Evolutionary conservation across 2,329 filamentous ascomycete genomes (phyloP).

Genomic region (Emergomyces orientalis): DNA sequence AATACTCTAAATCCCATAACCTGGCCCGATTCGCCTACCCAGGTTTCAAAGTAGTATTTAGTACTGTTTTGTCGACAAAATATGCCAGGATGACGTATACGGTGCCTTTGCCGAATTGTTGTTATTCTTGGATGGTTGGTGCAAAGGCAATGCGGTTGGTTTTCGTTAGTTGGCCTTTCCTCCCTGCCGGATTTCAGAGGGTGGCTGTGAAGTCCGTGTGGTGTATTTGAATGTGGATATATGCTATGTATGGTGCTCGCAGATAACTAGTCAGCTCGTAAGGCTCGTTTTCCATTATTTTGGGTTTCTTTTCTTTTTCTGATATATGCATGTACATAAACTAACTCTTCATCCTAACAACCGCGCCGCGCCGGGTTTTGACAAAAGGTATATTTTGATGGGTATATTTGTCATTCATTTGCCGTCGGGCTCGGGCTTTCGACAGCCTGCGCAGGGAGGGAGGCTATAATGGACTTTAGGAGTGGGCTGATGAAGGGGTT

Average conservation of each 20-base stretch:
- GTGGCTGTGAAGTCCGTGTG: background rate
- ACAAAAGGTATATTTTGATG: background rate
- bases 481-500: background rate
- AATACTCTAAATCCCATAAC: background rate
- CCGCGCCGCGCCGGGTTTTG: slow-evolving; percentile 3
- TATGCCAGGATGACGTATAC: slow-evolving; percentile 1
- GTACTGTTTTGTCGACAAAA: background rate
- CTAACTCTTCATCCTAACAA: background rate
- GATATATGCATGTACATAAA: background rate
- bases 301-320: background rate
- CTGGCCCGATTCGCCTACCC: background rate
- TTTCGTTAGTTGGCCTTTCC: background rate
- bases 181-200: background rate
- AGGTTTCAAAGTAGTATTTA: background rate
- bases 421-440: background rate
- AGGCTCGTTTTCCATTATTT: background rate
- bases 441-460: background rate
- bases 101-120: background rate
- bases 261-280: background rate
- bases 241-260: background rate
- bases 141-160: background rate
- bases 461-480: background rate
- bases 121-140: background rate
- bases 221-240: background rate
- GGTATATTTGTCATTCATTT: slow-evolving; percentile 1